Evolutionary conservation across 176 grass and related monocot genomes (phyloP).

Genomic region (Ampelocalamus luodianensis): DNA sequence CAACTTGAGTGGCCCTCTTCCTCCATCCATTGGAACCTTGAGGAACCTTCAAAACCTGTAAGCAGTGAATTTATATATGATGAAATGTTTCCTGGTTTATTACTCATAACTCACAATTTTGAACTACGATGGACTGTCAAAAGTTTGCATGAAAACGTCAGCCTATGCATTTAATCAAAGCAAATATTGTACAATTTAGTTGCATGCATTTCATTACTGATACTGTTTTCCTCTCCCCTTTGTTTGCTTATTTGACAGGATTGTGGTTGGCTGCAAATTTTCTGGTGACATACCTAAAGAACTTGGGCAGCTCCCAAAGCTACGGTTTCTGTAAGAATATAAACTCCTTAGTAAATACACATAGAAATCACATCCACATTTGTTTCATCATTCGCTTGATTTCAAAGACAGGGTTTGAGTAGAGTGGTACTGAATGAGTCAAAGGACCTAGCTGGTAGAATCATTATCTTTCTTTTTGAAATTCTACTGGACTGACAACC

Average conservation of each 20-base stretch:
- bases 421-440: neutral
- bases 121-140: neutral
- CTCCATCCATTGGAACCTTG: slow-evolving; percentile 66
- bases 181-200: neutral
- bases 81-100: neutral
- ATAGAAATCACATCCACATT: neutral
- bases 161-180: neutral
- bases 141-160: neutral
- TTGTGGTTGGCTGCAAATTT: slow-evolving; percentile 74
- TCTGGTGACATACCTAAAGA: slow-evolving; percentile 78
- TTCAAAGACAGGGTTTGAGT: neutral
- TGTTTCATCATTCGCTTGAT: neutral
- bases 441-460: neutral
- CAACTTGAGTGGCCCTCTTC: slow-evolving; percentile 59
- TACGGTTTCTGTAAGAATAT: slow-evolving; percentile 73
- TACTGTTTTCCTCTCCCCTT: neutral
- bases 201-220: neutral
- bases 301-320: slow-evolving; percentile 62
- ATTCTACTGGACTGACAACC: neutral
- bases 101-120: neutral
- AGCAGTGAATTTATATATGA: neutral
- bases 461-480: neutral
- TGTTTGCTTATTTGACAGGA: slow-evolving; percentile 48
- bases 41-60: slow-evolving; percentile 67
- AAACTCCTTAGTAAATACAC: neutral